Conservation (phyloP, 164 flowering plant genomes). For the Brasenia schreberi region DNA sequence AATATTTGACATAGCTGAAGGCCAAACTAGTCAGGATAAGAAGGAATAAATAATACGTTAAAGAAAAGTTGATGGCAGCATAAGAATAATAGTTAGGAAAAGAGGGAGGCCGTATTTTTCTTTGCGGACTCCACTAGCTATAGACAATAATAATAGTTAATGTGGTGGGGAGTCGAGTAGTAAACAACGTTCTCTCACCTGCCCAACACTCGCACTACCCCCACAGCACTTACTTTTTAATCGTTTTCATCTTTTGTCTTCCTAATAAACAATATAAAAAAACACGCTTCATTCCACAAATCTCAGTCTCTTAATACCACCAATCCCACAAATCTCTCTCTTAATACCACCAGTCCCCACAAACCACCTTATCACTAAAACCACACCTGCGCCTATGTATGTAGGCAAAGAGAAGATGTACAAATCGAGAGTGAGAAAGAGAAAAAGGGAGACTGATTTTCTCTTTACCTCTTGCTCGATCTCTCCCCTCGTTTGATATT, state of each 20-base stretch:
- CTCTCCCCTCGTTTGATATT: neutral
- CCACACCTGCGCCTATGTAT: neutral
- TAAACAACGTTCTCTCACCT: slow-evolving; percentile 58
- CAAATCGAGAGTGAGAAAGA: neutral
- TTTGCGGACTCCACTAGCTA: neutral
- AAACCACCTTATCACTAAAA: neutral
- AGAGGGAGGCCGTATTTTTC: neutral
- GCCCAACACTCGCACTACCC: slow-evolving; percentile 51
- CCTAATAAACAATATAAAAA: neutral
- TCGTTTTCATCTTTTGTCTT: neutral
- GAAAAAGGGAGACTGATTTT: neutral
- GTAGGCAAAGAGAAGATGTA: neutral
- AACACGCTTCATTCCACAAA: slow-evolving; percentile 15
- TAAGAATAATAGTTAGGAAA: neutral
- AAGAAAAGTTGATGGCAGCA: neutral
- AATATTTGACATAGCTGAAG: neutral
- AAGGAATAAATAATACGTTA: neutral
- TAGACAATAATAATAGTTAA: slow-evolving; percentile 15
- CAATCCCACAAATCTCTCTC: too few relatives aligned
- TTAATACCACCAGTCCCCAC: neutral
- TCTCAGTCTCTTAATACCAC: slow-evolving; percentile 30
- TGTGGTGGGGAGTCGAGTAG: slow-evolving; percentile 27
- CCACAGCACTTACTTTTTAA: slow-evolving; percentile 3
- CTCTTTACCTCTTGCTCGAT: neutral
- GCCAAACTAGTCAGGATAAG: neutral